These are phyloP conservation scores for Colletotrichum destructivum DNA, from an alignment of 2,329 filamentous ascomycete genomes.

Conservation along the genomic window DNA sequence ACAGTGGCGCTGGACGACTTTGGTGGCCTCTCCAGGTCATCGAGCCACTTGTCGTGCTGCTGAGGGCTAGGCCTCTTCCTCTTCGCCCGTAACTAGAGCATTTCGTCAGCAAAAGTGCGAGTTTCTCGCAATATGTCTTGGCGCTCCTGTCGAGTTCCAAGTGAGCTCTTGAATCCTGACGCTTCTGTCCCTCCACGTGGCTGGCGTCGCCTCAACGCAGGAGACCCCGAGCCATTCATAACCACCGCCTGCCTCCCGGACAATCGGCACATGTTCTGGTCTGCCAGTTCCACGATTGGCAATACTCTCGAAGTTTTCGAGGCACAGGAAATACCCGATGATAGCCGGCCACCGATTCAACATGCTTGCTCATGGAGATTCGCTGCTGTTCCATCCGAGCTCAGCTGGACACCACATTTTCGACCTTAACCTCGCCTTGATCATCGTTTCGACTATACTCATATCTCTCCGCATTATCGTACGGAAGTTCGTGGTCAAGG, in stretches of 20 bases:
- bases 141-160: neutral
- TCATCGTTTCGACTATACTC: conserved; percentile 34
- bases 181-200: conserved; percentile 21
- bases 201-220: neutral
- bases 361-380: neutral
- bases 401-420: conserved; percentile 36
- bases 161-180: conserved; percentile 4
- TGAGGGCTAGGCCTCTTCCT: conserved; percentile 1
- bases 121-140: conserved; percentile 10
- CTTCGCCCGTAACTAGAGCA: neutral
- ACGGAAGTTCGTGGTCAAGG: conserved; percentile 27
- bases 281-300: neutral
- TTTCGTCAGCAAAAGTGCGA: neutral
- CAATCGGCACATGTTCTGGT: neutral
- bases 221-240: neutral
- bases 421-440: conserved; percentile 35
- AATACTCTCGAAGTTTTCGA: conserved; percentile 2
- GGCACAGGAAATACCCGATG: conserved; percentile 9
- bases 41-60: neutral
- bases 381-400: conserved; percentile 22
- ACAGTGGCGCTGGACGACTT: conserved; percentile 7
- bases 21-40: neutral
- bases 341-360: neutral
- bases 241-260: conserved; percentile 15
- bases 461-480: conserved; percentile 24